Conservation (phyloP, 176 grass and related monocot species). For the Cenchrus purpureus region DNA sequence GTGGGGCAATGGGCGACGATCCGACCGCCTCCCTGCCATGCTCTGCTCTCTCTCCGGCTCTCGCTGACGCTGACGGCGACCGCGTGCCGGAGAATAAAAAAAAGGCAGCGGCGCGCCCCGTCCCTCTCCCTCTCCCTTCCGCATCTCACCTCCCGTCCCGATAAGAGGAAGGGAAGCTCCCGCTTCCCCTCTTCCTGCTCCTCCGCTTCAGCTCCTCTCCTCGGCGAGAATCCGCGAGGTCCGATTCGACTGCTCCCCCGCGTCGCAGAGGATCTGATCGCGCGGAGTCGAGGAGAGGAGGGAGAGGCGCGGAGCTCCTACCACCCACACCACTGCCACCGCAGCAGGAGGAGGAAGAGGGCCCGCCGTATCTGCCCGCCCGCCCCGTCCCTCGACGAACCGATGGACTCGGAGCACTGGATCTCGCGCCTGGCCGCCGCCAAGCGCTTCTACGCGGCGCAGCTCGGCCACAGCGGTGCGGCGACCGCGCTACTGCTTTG, state of each 20-base stretch:
- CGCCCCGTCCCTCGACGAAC: not conserved
- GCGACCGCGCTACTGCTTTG: not conserved
- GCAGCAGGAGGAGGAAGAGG: not conserved
- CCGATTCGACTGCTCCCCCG: not conserved
- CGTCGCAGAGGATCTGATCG: not conserved
- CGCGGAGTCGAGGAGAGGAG: constrained; percentile 36
- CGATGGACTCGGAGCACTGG: constrained; percentile 94
- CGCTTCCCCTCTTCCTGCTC: not conserved
- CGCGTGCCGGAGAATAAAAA: constrained; percentile 39
- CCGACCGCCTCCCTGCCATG: not conserved
- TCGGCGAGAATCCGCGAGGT: constrained; percentile 1
- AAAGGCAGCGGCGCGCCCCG: constrained; percentile 13
- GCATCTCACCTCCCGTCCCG: constrained; percentile 15
- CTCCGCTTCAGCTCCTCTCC: not conserved
- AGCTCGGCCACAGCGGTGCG: constrained; percentile 65
- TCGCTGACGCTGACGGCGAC: constrained; percentile 40
- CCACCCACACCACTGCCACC: not conserved
- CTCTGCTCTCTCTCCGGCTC: not conserved
- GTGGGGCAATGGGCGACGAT: not conserved
- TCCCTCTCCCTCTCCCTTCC: not conserved
- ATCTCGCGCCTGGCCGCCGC: constrained; percentile 89
- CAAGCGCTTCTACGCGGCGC: constrained; percentile 80
- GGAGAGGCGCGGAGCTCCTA: not conserved
- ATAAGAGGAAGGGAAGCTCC: constrained; percentile 23
- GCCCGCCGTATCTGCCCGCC: not conserved